phyloP scores from a whole-genome alignment of 1,284 basidiomycete species.

The Fomitopsis pinicola region DNA sequence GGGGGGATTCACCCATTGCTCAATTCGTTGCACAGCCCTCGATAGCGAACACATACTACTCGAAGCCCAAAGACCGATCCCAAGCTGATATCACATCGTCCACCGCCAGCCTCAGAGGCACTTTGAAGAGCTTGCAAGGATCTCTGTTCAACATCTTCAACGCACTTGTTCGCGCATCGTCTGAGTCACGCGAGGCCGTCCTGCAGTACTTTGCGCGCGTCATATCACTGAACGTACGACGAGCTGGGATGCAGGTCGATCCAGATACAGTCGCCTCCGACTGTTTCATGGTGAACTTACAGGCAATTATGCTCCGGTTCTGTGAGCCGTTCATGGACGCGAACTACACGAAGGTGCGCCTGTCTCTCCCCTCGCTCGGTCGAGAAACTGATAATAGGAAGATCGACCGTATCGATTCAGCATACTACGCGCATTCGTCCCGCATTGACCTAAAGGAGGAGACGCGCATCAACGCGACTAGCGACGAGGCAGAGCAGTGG shows the following conservation, averaged over 20 bases:
- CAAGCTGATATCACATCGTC: constrained; percentile 80
- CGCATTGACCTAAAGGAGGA: constrained; percentile 81
- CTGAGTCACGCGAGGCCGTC: constrained; percentile 79
- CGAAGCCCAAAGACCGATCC: constrained; percentile 75
- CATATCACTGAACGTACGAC: constrained; percentile 76
- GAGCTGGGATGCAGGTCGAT: constrained; percentile 91
- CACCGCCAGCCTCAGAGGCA: constrained; percentile 77
- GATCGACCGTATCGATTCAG: constrained; percentile 89
- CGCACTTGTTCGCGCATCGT: constrained; percentile 78
- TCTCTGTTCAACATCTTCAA: constrained; percentile 91
- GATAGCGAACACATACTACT: constrained; percentile 79
- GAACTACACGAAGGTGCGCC: constrained; percentile 75
- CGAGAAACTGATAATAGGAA: neutral
- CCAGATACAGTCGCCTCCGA: constrained; percentile 85
- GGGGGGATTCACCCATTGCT: neutral
- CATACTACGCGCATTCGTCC: constrained; percentile 72
- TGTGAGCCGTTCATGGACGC: constrained; percentile 98
- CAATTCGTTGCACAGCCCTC: constrained; percentile 49
- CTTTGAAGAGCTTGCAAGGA: constrained; percentile 77
- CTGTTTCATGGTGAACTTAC: constrained; percentile 91
- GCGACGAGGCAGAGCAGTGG: constrained; percentile 79
- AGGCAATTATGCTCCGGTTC: constrained; percentile 79
- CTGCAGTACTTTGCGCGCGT: constrained; percentile 81
- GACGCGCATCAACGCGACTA: constrained; percentile 88
- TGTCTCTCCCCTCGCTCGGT: neutral